phyloP scores from a whole-genome alignment of 768 basidiomycete species.

The Chiua virens region DNA sequence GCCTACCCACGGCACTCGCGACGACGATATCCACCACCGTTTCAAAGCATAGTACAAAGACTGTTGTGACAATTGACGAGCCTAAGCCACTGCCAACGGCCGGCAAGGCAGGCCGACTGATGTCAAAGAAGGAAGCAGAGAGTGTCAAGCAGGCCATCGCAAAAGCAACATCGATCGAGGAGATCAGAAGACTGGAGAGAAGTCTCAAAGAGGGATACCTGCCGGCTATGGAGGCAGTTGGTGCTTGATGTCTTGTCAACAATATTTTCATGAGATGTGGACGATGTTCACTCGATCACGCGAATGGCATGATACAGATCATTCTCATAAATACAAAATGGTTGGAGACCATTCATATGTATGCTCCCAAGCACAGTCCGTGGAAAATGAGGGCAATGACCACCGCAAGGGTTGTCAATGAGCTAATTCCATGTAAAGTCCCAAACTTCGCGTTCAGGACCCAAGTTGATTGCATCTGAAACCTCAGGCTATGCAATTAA shows the following conservation, averaged over 20 bases:
- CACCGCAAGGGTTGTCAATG: too few relatives aligned
- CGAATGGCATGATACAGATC: not conserved
- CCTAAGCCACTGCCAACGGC: constrained; percentile 57
- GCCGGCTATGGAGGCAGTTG: constrained; percentile 74
- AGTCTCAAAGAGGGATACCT: constrained; percentile 82
- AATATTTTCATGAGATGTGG: constrained; percentile 32
- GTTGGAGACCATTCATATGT: not conserved
- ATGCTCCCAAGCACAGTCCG: too few relatives aligned
- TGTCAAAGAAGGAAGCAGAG: constrained; percentile 91
- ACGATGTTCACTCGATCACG: not conserved
- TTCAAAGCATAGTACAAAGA: constrained; percentile 64
- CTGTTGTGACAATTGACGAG: constrained; percentile 69
- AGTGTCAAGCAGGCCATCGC: constrained; percentile 85
- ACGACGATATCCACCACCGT: constrained; percentile 74
- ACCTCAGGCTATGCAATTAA: too few relatives aligned
- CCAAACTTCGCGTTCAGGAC: too few relatives aligned
- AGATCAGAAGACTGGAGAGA: constrained; percentile 80
- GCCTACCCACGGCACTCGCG: constrained; percentile 75
- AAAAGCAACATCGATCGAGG: constrained; percentile 88
- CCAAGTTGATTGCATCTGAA: too few relatives aligned
- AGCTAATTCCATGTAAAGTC: too few relatives aligned
- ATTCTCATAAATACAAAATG: not conserved
- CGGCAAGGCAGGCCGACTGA: constrained; percentile 78
- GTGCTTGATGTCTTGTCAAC: constrained; percentile 53
- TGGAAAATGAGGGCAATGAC: too few relatives aligned